Conservation (phyloP, 2,329 filamentous ascomycete species). For the Pseudogymnoascus sp. region DNA sequence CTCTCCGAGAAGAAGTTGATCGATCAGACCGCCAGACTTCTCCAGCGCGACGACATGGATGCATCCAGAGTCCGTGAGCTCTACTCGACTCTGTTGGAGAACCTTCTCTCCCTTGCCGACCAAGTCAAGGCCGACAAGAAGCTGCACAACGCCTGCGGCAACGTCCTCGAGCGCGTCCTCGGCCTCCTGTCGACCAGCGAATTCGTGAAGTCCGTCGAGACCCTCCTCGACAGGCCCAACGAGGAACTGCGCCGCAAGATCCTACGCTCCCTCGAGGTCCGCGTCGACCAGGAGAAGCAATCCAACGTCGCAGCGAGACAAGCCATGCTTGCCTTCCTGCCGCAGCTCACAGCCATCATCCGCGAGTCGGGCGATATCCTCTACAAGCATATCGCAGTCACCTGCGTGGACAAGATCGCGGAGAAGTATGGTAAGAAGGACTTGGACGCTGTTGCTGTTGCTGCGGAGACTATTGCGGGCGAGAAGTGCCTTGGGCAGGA, state of each 20-base stretch:
- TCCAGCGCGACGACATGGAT: slow-evolving; percentile 56
- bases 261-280: slow-evolving; percentile 68
- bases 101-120: slow-evolving; percentile 58
- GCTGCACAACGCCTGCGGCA: slow-evolving; percentile 52
- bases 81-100: slow-evolving; percentile 62
- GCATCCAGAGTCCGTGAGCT: slow-evolving; percentile 57
- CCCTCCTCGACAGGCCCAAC: slow-evolving; percentile 67
- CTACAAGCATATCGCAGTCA: slow-evolving; percentile 77
- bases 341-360: slow-evolving; percentile 69
- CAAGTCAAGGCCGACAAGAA: slow-evolving; percentile 48
- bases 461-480: slow-evolving; percentile 69
- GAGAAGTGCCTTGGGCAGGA: slow-evolving; percentile 65
- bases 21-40: slow-evolving; percentile 45
- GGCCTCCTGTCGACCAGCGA: slow-evolving; percentile 78
- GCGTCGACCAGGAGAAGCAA: slow-evolving; percentile 65
- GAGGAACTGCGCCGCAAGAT: slow-evolving; percentile 71
- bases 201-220: slow-evolving; percentile 81
- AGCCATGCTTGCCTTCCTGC: slow-evolving; percentile 69
- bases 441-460: slow-evolving; percentile 62
- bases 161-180: slow-evolving; percentile 70
- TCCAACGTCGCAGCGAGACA: slow-evolving; percentile 59
- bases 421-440: slow-evolving; percentile 96
- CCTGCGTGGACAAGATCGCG: slow-evolving; percentile 84
- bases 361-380: slow-evolving; percentile 61
- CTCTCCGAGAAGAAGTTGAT: slow-evolving; percentile 50